These are phyloP conservation scores for Alternaria arbusti DNA, from an alignment of 2,329 filamentous ascomycete genomes.

Conservation along the genomic window DNA sequence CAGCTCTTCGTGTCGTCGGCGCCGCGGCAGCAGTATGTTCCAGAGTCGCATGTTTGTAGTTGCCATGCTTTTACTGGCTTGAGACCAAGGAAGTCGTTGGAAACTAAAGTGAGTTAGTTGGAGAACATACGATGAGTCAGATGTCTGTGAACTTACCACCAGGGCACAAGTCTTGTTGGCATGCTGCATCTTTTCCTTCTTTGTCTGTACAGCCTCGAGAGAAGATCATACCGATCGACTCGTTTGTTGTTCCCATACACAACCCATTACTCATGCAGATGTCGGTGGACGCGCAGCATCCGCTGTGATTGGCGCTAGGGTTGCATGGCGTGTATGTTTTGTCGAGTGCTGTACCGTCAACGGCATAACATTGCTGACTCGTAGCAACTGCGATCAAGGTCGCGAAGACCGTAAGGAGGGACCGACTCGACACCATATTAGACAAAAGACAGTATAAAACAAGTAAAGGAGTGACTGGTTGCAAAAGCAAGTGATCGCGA, in stretches of 20 bases:
- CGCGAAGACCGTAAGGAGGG: conserved; percentile 20
- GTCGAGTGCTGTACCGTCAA: conserved; percentile 39
- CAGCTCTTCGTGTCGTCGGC: conserved; percentile 32
- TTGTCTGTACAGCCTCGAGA: conserved; percentile 45
- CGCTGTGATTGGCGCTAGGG: conserved; percentile 35
- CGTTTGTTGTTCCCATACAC: conserved; percentile 40
- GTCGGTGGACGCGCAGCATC: conserved; percentile 44
- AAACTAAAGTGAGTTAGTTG: conserved; percentile 13
- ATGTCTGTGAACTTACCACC: conserved; percentile 28
- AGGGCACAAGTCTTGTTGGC: conserved; percentile 37
- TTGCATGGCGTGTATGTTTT: conserved; percentile 40
- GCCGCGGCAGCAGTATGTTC: conserved; percentile 45
- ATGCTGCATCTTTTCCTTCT: conserved; percentile 35
- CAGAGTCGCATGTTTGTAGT: conserved; percentile 43
- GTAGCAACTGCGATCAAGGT: conserved; percentile 18
- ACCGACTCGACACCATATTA: conserved; percentile 25
- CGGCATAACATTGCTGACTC: conserved; percentile 38
- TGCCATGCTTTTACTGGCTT: conserved; percentile 38
- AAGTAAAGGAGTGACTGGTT: conserved; percentile 9
- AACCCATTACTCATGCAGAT: conserved; percentile 43
- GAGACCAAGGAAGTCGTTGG: conserved; percentile 18
- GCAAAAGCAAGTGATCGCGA: conserved; percentile 1
- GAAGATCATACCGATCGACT: conserved; percentile 42
- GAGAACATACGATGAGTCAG: not conserved
- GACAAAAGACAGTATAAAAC: conserved; percentile 14